Percentiles rank a stretch among this genome's conserved stretches.
phyloP scores from a whole-genome alignment of 2,329 filamentous ascomycete species.

The Amesomyces nigricolor region DNA sequence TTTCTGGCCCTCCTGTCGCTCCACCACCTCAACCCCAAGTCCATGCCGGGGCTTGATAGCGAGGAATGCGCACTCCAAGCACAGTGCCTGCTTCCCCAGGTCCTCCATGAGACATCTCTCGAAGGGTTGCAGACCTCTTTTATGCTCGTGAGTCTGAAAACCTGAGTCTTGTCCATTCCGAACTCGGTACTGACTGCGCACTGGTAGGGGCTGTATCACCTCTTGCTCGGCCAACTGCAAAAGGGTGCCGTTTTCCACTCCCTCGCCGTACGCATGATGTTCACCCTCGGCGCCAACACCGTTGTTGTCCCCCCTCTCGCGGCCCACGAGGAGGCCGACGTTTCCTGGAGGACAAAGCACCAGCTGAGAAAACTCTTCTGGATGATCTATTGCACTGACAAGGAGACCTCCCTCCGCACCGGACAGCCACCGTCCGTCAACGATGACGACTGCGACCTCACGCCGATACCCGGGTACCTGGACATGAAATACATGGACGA shows the following conservation, averaged over 20 bases:
- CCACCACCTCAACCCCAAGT: slow-evolving; percentile 12
- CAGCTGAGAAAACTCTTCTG: slow-evolving; percentile 45
- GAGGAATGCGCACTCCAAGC: slow-evolving; percentile 14
- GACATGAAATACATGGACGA: slow-evolving; percentile 29
- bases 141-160: slow-evolving; percentile 3
- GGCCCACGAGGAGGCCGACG: slow-evolving; percentile 1
- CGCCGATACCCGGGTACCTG: slow-evolving; percentile 39
- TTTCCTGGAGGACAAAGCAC: slow-evolving; percentile 27
- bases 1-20: slow-evolving; percentile 37
- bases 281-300: slow-evolving; percentile 44
- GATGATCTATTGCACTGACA: slow-evolving; percentile 50
- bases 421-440: slow-evolving; percentile 47
- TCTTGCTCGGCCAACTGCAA: slow-evolving; percentile 43
- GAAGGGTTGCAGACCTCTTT: slow-evolving; percentile 12
- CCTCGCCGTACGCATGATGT: slow-evolving; percentile 43
- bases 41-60: slow-evolving; percentile 10
- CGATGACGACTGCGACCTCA: slow-evolving; percentile 49
- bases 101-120: slow-evolving; percentile 11
- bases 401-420: slow-evolving; percentile 49
- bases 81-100: slow-evolving; percentile 10
- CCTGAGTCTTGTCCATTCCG: too few relatives aligned
- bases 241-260: slow-evolving; percentile 40
- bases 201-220: slow-evolving; percentile 36
- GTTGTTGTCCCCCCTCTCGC: slow-evolving; percentile 18
- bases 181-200: slow-evolving; percentile 15